Evolutionary conservation across 441 rosid species (phyloP).

Genomic region (Corymbia calophylla): DNA sequence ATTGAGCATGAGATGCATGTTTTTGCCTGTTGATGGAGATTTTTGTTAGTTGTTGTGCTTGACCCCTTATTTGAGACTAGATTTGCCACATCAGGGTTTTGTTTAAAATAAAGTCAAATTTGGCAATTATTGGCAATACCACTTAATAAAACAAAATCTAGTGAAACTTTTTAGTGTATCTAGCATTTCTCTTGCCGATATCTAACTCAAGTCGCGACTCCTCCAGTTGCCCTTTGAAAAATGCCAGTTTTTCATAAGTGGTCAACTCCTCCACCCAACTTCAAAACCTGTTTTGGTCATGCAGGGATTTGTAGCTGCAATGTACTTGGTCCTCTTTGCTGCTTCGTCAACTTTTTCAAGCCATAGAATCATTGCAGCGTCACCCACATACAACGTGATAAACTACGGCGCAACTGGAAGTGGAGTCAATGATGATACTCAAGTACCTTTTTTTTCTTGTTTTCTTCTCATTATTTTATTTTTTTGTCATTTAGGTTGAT

Average conservation of each 20-base stretch:
- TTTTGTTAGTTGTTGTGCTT: no score
- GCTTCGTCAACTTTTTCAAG: background rate
- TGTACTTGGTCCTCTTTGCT: background rate
- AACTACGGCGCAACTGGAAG: conserved; percentile 20
- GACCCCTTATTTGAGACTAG: no score
- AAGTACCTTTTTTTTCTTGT: background rate
- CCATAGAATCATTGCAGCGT: background rate
- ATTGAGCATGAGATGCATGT: no score
- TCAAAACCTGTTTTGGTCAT: background rate
- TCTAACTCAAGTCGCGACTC: background rate
- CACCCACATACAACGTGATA: conserved; percentile 1
- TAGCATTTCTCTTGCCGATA: background rate
- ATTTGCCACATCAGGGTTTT: no score
- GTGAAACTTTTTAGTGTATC: no score
- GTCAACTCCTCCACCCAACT: background rate
- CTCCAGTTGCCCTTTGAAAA: background rate
- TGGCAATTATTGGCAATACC: no score
- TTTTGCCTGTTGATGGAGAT: no score
- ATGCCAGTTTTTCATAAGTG: background rate
- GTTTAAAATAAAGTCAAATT: no score
- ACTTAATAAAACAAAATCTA: no score
- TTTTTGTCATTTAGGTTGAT: background rate
- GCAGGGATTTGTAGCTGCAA: background rate
- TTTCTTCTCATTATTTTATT: background rate
- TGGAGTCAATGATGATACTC: conserved; percentile 25